These are phyloP conservation scores for Cyberlindnera japonica DNA, from an alignment of 805 yeast species.

Conservation along the genomic window DNA sequence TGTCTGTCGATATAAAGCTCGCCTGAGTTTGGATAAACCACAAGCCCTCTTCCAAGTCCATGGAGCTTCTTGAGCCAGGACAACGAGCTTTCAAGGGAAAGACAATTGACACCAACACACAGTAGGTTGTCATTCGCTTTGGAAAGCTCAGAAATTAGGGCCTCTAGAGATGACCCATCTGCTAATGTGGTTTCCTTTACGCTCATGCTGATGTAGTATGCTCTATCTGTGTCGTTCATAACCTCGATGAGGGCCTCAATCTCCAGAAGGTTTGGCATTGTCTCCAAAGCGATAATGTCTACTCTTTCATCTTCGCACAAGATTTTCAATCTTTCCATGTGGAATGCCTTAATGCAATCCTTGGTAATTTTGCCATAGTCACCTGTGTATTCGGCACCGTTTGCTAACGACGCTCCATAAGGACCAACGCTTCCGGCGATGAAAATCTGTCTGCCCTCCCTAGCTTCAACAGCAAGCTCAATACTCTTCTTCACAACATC, in stretches of 20 bases:
- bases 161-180: conserved; percentile 45
- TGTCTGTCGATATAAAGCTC: conserved; percentile 50
- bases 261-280: conserved; percentile 64
- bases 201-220: conserved; percentile 44
- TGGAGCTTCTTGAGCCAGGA: conserved; percentile 36
- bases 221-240: conserved; percentile 35
- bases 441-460: conserved; percentile 11
- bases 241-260: conserved; percentile 44
- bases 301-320: conserved; percentile 38
- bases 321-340: conserved; percentile 41
- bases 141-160: conserved; percentile 28
- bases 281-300: conserved; percentile 65
- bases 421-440: conserved; percentile 74
- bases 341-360: conserved; percentile 43
- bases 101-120: conserved; percentile 67
- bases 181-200: conserved; percentile 39
- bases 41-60: conserved; percentile 32
- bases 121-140: conserved; percentile 14
- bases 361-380: conserved; percentile 44
- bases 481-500: conserved; percentile 13
- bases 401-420: conserved; percentile 64
- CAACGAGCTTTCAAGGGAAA: conserved; percentile 41
- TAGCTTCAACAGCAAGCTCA: conserved; percentile 16
- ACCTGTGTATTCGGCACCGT: conserved; percentile 75
- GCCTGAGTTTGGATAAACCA: conserved; percentile 76